Evolutionary conservation across 2,329 filamentous ascomycete species (phyloP), one percentile per base, ranked within the genome.

Genomic region (Pseudogymnoascus sp.): DNA sequence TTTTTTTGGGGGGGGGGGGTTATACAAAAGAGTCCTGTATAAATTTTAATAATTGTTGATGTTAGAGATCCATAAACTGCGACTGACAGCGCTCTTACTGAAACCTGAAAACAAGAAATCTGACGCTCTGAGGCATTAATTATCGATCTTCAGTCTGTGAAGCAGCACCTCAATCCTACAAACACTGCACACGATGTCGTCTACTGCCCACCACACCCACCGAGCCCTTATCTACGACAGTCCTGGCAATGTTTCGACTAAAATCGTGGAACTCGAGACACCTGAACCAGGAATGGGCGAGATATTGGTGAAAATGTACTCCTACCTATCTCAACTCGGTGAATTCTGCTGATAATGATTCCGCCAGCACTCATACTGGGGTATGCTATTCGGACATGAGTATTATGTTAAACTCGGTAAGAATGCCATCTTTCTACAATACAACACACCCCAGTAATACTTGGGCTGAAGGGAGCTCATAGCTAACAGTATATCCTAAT

Each of bases 341-440:
- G 37, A 40, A 40, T 40, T 40, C 37, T 40, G 37, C 46, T 25
- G 46, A 25, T 53, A 31, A 53, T n/a, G 14, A 40, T 40, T 40
- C 37, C 16, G 37, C 9, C n/a, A 82, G 80, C 38, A 83, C 85
- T 4, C 85, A 88, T 69, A 84, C 83, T 0, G 86, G 86, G 60
- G 84, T 88, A 53, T 88, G 85, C 73, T 85, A 88, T 71, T 84
- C 80, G 1, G 85, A 88, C 69, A 75, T 84, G 66, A 83, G 80
- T 59, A 74, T 86, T 46, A 83, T 83, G 80, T 77, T 77, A 25
- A 80, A 80, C 65, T 65, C 67, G 37, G 73, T 70, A 16, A 73
- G 75, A 68, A 23, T 40, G 37, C 37, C 37, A 40, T 40, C 9
- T 59, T 25, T 46, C 36, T 59, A 60, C 67, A 14, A 53, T 31